These are phyloP conservation scores for Rhipidocladum racemiflorum DNA, from an alignment of 176 grass and related monocot species.

Conservation along the genomic window DNA sequence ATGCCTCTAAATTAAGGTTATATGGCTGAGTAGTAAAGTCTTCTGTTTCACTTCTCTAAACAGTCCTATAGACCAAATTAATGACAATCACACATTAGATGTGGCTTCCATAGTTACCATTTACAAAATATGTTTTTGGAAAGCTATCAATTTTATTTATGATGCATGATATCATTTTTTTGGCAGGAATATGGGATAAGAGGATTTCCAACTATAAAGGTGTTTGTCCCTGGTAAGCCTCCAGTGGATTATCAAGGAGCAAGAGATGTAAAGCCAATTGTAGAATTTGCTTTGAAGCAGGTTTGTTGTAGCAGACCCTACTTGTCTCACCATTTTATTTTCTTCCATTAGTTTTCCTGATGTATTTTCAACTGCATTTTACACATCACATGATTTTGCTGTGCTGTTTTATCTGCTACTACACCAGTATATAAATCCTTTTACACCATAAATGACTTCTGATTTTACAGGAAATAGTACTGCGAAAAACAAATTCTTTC, in stretches of 20 bases:
- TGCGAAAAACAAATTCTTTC: not conserved
- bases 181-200: slow-evolving; percentile 87
- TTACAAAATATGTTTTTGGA: not conserved
- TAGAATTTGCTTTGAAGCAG: slow-evolving; percentile 86
- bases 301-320: slow-evolving; percentile 41
- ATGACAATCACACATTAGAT: not conserved
- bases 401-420: slow-evolving; percentile 7
- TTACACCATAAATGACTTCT: slow-evolving; percentile 12
- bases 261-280: slow-evolving; percentile 90
- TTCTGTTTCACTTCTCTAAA: slow-evolving; percentile 10
- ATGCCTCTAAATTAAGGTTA: not conserved
- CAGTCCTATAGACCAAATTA: not conserved
- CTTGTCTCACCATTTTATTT: not conserved
- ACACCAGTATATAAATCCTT: too few relatives aligned
- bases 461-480: not conserved
- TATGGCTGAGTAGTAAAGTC: not conserved
- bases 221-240: slow-evolving; percentile 85
- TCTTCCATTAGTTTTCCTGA: slow-evolving; percentile 9
- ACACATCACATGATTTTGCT: not conserved
- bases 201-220: slow-evolving; percentile 96
- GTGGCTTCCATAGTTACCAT: not conserved
- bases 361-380: slow-evolving; percentile 3
- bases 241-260: slow-evolving; percentile 95
- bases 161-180: not conserved
- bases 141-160: not conserved